Conservation (phyloP, 2,329 filamentous ascomycete species). For the Penicillium fuscoglaucum region DNA sequence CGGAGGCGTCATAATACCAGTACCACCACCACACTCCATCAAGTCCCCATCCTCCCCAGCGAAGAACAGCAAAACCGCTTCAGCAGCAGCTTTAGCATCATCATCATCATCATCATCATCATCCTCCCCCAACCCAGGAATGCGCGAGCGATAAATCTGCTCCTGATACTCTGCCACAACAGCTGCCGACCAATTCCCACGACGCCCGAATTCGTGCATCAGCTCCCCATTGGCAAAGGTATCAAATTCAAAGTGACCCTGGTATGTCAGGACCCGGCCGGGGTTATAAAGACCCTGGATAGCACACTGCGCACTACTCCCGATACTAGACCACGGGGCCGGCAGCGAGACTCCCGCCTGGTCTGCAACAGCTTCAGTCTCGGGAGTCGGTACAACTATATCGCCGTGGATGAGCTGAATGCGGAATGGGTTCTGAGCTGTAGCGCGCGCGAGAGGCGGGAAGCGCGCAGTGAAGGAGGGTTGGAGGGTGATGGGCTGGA, state of each 20-base stretch:
- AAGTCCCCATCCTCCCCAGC: conserved; percentile 16
- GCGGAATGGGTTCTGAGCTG: conserved; percentile 18
- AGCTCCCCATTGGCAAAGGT: conserved; percentile 28
- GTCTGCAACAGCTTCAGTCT: not conserved
- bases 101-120: conserved; percentile 25
- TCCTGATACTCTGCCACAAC: conserved; percentile 19
- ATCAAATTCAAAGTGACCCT: conserved; percentile 39
- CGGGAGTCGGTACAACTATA: conserved; percentile 24
- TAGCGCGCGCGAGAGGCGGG: conserved; percentile 7
- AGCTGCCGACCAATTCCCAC: conserved; percentile 24
- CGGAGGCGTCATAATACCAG: conserved; percentile 29
- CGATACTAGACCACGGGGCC: conserved; percentile 33
- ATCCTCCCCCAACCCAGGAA: conserved; percentile 26
- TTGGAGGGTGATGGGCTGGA: conserved; percentile 29
- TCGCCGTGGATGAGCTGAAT: conserved; percentile 40
- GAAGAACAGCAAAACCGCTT: conserved; percentile 36
- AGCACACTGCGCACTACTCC: conserved; percentile 27
- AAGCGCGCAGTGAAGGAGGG: conserved; percentile 20
- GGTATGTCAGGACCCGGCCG: conserved; percentile 32
- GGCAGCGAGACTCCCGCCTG: conserved; percentile 18
- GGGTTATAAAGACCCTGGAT: conserved; percentile 35
- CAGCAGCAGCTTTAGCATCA: conserved; percentile 36
- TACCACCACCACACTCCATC: not conserved
- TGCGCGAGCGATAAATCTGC: conserved; percentile 23
- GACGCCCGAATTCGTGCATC: conserved; percentile 25